Percentiles rank a stretch among this genome's conserved stretches.
Conservation (phyloP, 352 stramenopile genomes). For the Nannochloropsis limnetica region DNA sequence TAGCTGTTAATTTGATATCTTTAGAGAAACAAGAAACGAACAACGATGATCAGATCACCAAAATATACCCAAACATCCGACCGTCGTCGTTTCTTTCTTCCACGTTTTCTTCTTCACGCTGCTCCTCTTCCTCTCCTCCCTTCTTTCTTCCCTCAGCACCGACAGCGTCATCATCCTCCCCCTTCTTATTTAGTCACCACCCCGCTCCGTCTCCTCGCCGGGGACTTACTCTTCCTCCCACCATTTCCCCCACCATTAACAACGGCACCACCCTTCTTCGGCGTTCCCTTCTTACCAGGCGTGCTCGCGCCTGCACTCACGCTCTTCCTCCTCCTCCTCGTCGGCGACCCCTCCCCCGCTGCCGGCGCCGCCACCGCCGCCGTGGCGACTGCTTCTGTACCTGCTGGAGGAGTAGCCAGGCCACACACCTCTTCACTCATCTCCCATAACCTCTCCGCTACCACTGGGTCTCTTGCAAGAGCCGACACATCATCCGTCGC, state of each 20-base stretch:
- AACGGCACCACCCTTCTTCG: background rate
- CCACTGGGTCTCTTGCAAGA: background rate
- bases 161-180: background rate
- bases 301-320: background rate
- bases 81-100: no score
- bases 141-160: background rate
- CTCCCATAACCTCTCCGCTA: background rate
- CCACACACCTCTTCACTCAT: constrained; percentile 19
- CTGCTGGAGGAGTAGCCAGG: background rate
- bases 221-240: background rate
- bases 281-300: background rate
- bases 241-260: background rate
- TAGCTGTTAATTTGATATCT: no score
- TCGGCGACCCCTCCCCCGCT: background rate
- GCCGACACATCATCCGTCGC: background rate
- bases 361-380: no score
- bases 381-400: background rate
- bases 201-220: background rate
- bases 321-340: background rate
- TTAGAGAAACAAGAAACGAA: no score
- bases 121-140: background rate
- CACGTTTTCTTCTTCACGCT: no score
- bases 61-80: no score
- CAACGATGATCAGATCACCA: no score
- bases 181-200: background rate